Evolutionary conservation across 1,284 basidiomycete genomes (phyloP), one percentile per base, ranked within the genome.

Genomic region (Waitea zeae): DNA sequence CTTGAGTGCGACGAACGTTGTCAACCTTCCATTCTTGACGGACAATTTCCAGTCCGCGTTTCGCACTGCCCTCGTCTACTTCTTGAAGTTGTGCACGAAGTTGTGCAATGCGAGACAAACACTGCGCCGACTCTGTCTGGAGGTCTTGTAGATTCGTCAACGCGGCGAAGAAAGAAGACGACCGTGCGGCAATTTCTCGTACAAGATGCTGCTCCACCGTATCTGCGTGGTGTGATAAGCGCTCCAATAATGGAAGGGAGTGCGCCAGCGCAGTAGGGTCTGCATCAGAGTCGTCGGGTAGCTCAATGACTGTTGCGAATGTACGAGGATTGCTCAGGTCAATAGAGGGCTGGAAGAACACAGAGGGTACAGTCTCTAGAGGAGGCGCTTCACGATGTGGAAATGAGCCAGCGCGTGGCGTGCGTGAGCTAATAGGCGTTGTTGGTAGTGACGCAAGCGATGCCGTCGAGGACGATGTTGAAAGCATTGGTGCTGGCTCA

Each of bases 81-180:
- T 80, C 71, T 24, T 64, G 62, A 5, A 97, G 62, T 40, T 86
- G 69, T 0, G 54, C 50, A 20, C 83, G 79, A 7, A 98, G 65
- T 18, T 71, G 61, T 3, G 67, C 61, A 41, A 97, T 87, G 36
- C 83, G 75, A 17, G 62, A 55, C 3, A 97, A 61, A 46, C 90
- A 93, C 19, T 77, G 71, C 22, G 78, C 68, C 0, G 88, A 90
- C 50, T 96, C 88, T 4, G 81, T 73, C 47, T 89, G 84, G 4
- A 98, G 69, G 42, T 89, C 81, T 48, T 96, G 86, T 9, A 98
- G 64, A 51, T 97, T 97, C 6, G 87, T 75, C 15, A 99, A 70
- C 1, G 93, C 95, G 1, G 90, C 83, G 49, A 98, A 99, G 68
- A 99, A 98, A 2, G 88, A 89, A 0, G 84, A 73, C 0, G 88